phyloP scores from a whole-genome alignment of 225 moss, liverwort and hornwort genomes.

The Marchantia polymorpha region DNA sequence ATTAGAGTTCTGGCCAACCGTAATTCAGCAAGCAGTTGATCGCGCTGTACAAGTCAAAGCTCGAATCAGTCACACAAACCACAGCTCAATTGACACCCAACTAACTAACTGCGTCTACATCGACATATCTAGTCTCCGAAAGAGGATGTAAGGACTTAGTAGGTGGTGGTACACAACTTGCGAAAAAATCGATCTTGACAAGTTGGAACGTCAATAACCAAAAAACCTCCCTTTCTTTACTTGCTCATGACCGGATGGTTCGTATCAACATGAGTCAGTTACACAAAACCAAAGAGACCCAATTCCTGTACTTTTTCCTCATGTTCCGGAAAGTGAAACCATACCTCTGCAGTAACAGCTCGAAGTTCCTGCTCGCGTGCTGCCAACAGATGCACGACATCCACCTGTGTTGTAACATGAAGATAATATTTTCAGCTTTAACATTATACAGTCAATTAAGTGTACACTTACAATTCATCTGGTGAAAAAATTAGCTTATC shows the following conservation, averaged over 20 bases:
- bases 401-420: constrained; percentile 53
- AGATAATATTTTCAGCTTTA: too few relatives aligned
- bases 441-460: too few relatives aligned
- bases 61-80: not conserved
- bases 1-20: constrained; percentile 76
- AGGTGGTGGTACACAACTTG: not conserved
- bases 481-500: too few relatives aligned
- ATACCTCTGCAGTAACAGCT: constrained; percentile 84
- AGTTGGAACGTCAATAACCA: not conserved
- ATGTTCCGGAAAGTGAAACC: not conserved
- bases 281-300: too few relatives aligned
- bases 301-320: not conserved
- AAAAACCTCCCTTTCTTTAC: not conserved
- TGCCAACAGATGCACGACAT: constrained; percentile 82
- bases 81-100: not conserved
- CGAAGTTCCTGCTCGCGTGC: constrained; percentile 95
- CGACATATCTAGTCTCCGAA: not conserved
- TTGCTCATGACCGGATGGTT: not conserved
- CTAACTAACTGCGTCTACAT: not conserved
- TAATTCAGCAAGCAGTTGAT: constrained; percentile 81
- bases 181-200: not conserved
- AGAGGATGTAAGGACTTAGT: not conserved
- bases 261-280: not conserved
- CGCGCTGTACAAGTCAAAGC: constrained; percentile 52
- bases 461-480: too few relatives aligned